Percentiles rank a stretch among this genome's conserved stretches.
Conservation (phyloP, 441 rosid species). For the Euphorbia corollata region DNA sequence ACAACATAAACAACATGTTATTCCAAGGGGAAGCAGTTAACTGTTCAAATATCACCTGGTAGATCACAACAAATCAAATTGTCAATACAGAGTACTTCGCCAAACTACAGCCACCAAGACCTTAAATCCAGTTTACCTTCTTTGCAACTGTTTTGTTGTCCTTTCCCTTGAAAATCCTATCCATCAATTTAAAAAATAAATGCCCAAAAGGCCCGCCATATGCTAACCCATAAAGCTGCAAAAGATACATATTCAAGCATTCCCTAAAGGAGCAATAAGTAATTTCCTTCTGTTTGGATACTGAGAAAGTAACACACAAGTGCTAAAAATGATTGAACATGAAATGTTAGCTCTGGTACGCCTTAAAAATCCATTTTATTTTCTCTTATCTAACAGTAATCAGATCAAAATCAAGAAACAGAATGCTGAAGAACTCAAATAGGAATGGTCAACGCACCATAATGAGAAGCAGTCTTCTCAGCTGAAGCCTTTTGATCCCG, state of each 20-base stretch:
- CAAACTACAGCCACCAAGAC: neutral
- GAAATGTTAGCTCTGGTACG: neutral
- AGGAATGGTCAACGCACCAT: constrained; percentile 39
- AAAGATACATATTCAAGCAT: neutral
- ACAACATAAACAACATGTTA: constrained; percentile 73
- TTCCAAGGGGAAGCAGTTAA: constrained; percentile 78
- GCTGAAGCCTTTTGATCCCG: constrained; percentile 62
- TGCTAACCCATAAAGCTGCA: constrained; percentile 73
- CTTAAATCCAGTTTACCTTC: constrained; percentile 43
- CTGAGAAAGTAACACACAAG: too few species aligned
- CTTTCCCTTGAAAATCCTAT: constrained; percentile 62
- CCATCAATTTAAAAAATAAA: constrained; percentile 74
- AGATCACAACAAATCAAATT: neutral
- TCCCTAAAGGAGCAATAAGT: too few species aligned
- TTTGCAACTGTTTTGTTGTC: constrained; percentile 61
- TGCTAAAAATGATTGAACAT: neutral
- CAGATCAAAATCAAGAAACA: constrained; percentile 2
- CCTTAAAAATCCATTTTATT: neutral
- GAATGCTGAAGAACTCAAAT: neutral
- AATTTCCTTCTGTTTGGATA: too few species aligned
- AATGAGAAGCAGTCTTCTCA: constrained; percentile 57
- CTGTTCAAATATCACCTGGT: constrained; percentile 80
- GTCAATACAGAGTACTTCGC: neutral
- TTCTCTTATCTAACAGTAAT: neutral
- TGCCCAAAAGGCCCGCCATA: constrained; percentile 97